Base-by-base conservation (phyloP, 768 basidiomycete species). In the Russula sp. region DNA sequence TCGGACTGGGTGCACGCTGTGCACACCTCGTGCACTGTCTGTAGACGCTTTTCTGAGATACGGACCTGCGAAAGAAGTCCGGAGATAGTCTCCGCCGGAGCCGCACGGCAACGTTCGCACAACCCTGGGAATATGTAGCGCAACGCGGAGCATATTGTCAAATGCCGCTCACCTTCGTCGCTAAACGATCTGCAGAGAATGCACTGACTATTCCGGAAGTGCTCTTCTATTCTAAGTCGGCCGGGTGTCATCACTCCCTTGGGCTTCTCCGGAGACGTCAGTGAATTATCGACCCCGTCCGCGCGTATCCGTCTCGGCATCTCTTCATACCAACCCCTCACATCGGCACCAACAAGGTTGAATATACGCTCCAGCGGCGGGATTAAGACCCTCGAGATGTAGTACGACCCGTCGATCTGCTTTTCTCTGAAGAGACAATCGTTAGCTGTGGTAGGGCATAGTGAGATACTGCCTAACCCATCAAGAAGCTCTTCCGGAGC, bases 321-420 rank as follows among this genome's bases (percentile, higher is more conserved):
- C 34, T 88, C 86, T 54, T 87, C 80, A 70, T 85, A 98, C 96
- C 96, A 98, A 48, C 79, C 77, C 57, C 82, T 81, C 32, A 96
- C 86, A 71, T 97, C 89, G 9, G 88, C 93, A 16, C 96, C 95
- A 39, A 95, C 79, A 27, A 98, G 83, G 68, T 88, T 93, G 78
- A 98, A 92, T 50, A 99, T 83, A 51, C 97, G 83, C 62, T 91
- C 89, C 66, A 99, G 72, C 0, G 96, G 94, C 9, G 92, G 93
- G 49, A 98, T 92, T 51, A 98, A 79, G 16, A 94, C 86, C 50
- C 83, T 79, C 0, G 83, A 81, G 69, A 99, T 95, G 73, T 99
- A 98, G 73, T 98, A 97, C 11, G 79, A 72, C 5, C 86, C 87
- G 69, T 99, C 95, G n/a, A 98, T 81, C 20, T 84, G 84, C 50